Conservation (phyloP, 805 yeast species). For the Metschnikowia colocasiae region DNA sequence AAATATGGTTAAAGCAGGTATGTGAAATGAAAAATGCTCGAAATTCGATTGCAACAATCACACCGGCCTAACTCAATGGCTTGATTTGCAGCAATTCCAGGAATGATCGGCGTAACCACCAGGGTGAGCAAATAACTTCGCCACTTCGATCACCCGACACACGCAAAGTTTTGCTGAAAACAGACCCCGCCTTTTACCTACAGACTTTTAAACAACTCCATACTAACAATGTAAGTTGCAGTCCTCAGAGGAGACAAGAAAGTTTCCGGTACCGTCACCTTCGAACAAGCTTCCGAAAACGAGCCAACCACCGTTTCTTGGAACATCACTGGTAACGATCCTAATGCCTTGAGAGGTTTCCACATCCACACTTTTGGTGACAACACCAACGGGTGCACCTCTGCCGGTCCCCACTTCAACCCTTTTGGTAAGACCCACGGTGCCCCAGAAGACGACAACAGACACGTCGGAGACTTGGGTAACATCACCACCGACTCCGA, state of each 20-base stretch:
- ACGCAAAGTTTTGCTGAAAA: neutral
- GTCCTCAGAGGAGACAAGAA: constrained; percentile 93
- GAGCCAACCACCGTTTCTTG: constrained; percentile 84
- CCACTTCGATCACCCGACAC: constrained; percentile 5
- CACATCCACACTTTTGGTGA: constrained; percentile 98
- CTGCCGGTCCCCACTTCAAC: constrained; percentile 97
- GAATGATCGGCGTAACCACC: constrained; percentile 9
- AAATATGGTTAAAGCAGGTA: constrained; percentile 65
- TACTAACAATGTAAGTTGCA: constrained; percentile 57
- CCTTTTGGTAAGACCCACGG: constrained; percentile 89
- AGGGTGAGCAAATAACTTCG: constrained; percentile 15
- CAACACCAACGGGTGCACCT: constrained; percentile 98
- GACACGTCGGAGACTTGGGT: constrained; percentile 97
- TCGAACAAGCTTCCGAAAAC: constrained; percentile 76
- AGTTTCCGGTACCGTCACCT: constrained; percentile 81
- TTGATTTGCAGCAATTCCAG: constrained; percentile 3
- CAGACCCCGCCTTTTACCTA: neutral
- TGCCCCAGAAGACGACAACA: constrained; percentile 75
- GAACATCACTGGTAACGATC: constrained; percentile 85
- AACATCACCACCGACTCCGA: constrained; percentile 81
- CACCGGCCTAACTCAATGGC: neutral
- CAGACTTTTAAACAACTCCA: neutral
- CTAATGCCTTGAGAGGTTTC: constrained; percentile 93
- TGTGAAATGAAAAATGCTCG: constrained; percentile 23
- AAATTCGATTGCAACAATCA: neutral